A percentile compares a stretch with the other conserved stretches of the same genome.
Conservation (phyloP, 148 eudicot species). For the Fagopyrum homotropicum region DNA sequence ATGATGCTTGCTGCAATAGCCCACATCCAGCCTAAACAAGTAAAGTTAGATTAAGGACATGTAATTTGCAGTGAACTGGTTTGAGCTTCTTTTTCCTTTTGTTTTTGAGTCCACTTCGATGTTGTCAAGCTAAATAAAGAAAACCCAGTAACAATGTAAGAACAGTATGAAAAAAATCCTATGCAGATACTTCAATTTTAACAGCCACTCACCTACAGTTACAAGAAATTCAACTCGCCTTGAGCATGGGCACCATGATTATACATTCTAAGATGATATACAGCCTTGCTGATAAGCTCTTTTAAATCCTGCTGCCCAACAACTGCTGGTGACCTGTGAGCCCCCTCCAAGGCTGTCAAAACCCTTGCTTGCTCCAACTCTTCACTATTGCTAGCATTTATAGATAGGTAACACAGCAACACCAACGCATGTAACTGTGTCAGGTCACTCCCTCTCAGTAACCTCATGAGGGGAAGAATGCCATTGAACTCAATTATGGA, state of each 20-base stretch:
- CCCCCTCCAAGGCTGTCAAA: slow-evolving; percentile 53
- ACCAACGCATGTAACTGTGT: slow-evolving; percentile 37
- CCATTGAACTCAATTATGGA: slow-evolving; percentile 58
- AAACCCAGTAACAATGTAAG: background rate
- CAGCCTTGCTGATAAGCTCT: slow-evolving; percentile 42
- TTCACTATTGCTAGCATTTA: slow-evolving; percentile 46
- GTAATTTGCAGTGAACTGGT: too few species aligned
- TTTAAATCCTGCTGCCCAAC: slow-evolving; percentile 34
- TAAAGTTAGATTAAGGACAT: too few species aligned
- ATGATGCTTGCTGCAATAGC: slow-evolving; percentile 6
- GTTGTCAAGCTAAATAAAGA: background rate
- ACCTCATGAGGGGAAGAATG: slow-evolving; percentile 48
- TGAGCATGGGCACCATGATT: slow-evolving; percentile 29
- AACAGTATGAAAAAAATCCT: background rate
- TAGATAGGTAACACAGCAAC: slow-evolving; percentile 61
- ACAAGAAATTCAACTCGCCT: slow-evolving; percentile 16
- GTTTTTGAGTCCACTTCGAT: background rate
- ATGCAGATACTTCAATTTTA: background rate
- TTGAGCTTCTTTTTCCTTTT: background rate
- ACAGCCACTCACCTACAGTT: background rate
- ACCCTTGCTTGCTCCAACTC: slow-evolving; percentile 49
- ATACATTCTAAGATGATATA: slow-evolving; percentile 45
- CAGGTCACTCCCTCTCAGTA: slow-evolving; percentile 40
- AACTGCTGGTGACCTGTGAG: slow-evolving; percentile 17
- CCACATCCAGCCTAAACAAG: background rate